Evolutionary conservation across 768 basidiomycete species (phyloP), one percentile per base, ranked within the genome.

Genomic region (Rhizopogon vulgaris): DNA sequence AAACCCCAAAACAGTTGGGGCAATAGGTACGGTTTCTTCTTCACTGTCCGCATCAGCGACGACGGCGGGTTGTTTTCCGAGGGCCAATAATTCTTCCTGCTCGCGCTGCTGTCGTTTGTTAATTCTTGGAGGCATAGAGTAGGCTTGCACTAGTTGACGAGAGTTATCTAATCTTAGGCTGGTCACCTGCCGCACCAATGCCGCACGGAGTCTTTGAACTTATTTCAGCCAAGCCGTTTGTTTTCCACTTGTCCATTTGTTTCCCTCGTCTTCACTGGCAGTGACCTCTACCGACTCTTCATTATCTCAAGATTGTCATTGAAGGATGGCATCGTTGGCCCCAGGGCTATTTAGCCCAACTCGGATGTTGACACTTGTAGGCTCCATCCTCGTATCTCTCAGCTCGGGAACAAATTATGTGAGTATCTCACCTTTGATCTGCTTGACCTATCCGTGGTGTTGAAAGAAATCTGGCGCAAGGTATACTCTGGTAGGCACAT

Each of bases 41-140:
- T 79, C 78, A 24, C 65, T 71, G 55, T 64, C 58, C n/a, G 36
- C 14, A 38, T 9, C 46, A 15, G 42, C 49, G 10, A 56, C 52
- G 1, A 56, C 52, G 1, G 63, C 67, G 17, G 58, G 62, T 4
- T 58, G 64, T 12, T 69, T 60, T 2, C 69, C 60, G 37, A 85
- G 74, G 1, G 80, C 77, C 34, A 80, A 75, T 2, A 94, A 78
- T 57, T 94, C 90, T 53, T 93, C 90, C 22, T 83, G 76, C 61
- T 92, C 90, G 41, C 92, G 73, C 61, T 94, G 89, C 66, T 93
- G 91, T 43, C 93, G 78, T 69, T 91, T 94, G 69, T 82, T 94
- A 37, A 86, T 69, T 56, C 87, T 76, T 18, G 86, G 82, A 52
- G 86, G 75, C 87, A 88, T 22, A 22, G 22, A 22, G 22, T n/a